Percentiles rank a stretch among this genome's conserved stretches.
Conservation (phyloP, 495 filamentous ascomycete species). For the Daldinia vernicosa region DNA sequence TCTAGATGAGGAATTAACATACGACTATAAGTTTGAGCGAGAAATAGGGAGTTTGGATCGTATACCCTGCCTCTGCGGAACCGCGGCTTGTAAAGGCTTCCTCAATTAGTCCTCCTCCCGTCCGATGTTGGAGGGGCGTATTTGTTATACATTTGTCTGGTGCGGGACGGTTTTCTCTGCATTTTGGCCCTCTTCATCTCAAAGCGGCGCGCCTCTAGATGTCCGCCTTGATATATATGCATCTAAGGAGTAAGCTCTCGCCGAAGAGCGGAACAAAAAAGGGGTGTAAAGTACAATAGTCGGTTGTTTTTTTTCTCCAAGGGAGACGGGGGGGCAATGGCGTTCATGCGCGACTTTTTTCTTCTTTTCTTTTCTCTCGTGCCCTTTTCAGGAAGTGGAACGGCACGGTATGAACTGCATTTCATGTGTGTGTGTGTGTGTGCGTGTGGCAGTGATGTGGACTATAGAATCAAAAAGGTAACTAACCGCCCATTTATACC, state of each 20-base stretch:
- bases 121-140: slow-evolving; percentile 8
- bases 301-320: slow-evolving; percentile 11
- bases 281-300: slow-evolving; percentile 41
- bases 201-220: slow-evolving; percentile 26
- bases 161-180: slow-evolving; percentile 28
- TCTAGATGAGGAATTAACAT: slow-evolving; percentile 96
- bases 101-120: slow-evolving; percentile 75
- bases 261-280: slow-evolving; percentile 9
- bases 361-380: neutral
- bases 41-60: slow-evolving; percentile 94
- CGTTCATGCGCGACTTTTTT: slow-evolving; percentile 25
- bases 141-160: slow-evolving; percentile 20
- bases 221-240: slow-evolving; percentile 38
- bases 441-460: slow-evolving; percentile 10
- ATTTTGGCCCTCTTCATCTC: slow-evolving; percentile 31
- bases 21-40: slow-evolving; percentile 99
- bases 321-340: slow-evolving; percentile 12
- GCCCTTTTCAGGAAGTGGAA: neutral
- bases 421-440: slow-evolving; percentile 8
- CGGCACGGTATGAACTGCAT: slow-evolving; percentile 23
- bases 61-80: slow-evolving; percentile 96
- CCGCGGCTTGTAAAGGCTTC: slow-evolving; percentile 95
- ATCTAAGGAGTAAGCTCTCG: slow-evolving; percentile 29
- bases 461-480: slow-evolving; percentile 16
- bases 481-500: slow-evolving; percentile 22